These are phyloP conservation scores for Carex pumila DNA, from an alignment of 176 grass and related monocot species.

Conservation along the genomic window DNA sequence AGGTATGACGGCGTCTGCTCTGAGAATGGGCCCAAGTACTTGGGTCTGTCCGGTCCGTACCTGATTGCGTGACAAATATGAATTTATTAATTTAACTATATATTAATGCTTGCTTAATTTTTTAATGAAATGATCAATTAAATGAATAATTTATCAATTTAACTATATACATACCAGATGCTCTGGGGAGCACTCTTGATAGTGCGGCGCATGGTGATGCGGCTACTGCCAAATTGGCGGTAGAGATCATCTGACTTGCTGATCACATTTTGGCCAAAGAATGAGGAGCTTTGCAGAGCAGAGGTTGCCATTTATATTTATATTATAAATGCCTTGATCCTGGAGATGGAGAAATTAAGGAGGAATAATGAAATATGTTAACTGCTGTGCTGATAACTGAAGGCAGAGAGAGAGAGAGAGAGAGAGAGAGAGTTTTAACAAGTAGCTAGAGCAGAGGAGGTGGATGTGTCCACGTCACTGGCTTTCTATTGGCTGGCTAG, in stretches of 20 bases:
- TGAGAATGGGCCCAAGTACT: constrained; percentile 37
- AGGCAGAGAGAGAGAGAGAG: too few species aligned
- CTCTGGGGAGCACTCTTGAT: constrained; percentile 13
- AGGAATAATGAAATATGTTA: too few species aligned
- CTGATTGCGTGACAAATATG: neutral
- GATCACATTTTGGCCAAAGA: neutral
- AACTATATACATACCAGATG: constrained; percentile 2
- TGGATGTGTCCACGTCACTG: constrained; percentile 2
- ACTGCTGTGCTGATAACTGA: too few species aligned
- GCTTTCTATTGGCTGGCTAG: constrained; percentile 3
- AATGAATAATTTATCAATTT: too few species aligned
- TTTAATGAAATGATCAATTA: too few species aligned
- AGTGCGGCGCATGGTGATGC: constrained; percentile 25
- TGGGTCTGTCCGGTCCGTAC: constrained; percentile 39
- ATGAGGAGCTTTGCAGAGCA: too few species aligned
- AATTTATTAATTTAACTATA: too few species aligned
- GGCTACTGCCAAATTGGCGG: neutral
- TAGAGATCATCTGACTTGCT: constrained; percentile 1
- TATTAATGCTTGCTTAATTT: too few species aligned
- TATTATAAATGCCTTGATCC: too few species aligned
- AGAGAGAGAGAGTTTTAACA: too few species aligned
- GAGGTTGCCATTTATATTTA: too few species aligned
- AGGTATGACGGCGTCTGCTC: constrained; percentile 31
- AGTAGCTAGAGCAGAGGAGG: neutral
- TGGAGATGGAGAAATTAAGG: too few species aligned